A percentile compares a stretch with the other conserved stretches of the same genome.
These are phyloP conservation scores for Sicyos edulis DNA, from an alignment of 306 rosid species.

Conservation along the genomic window DNA sequence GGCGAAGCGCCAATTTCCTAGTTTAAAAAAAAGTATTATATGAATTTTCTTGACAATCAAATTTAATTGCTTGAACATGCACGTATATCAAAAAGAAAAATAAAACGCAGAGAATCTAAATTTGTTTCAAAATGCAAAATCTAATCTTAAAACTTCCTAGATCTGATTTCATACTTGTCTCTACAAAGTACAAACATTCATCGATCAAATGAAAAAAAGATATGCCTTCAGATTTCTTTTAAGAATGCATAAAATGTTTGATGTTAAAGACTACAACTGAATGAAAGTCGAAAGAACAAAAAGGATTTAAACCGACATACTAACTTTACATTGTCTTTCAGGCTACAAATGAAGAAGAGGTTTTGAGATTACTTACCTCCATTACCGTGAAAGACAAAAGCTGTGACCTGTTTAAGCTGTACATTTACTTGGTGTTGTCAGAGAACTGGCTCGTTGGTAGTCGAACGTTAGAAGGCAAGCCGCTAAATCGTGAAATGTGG, in stretches of 20 bases:
- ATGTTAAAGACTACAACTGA: background rate
- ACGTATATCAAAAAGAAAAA: too few relatives aligned
- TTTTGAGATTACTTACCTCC: constrained; percentile 46
- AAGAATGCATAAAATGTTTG: background rate
- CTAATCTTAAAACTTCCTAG: background rate
- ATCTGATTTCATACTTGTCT: background rate
- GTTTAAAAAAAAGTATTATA: too few relatives aligned
- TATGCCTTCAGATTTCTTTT: background rate
- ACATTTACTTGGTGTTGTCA: constrained; percentile 59
- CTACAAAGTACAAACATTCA: background rate
- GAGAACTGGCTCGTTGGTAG: constrained; percentile 70
- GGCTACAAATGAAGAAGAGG: constrained; percentile 51
- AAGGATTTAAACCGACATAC: background rate
- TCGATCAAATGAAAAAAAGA: background rate
- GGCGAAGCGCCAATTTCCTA: too few relatives aligned
- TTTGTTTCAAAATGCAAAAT: background rate
- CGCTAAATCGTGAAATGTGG: constrained; percentile 53
- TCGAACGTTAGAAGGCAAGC: constrained; percentile 36
- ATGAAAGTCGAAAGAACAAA: background rate
- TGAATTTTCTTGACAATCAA: too few relatives aligned
- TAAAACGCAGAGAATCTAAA: too few relatives aligned
- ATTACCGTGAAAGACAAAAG: constrained; percentile 56
- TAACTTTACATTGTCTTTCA: constrained; percentile 27
- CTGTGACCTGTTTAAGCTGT: constrained; percentile 65
- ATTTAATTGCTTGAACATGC: too few relatives aligned